These are phyloP conservation scores for Talaromyces marneffei DNA, from an alignment of 2,329 filamentous ascomycete species.

Conservation along the genomic window DNA sequence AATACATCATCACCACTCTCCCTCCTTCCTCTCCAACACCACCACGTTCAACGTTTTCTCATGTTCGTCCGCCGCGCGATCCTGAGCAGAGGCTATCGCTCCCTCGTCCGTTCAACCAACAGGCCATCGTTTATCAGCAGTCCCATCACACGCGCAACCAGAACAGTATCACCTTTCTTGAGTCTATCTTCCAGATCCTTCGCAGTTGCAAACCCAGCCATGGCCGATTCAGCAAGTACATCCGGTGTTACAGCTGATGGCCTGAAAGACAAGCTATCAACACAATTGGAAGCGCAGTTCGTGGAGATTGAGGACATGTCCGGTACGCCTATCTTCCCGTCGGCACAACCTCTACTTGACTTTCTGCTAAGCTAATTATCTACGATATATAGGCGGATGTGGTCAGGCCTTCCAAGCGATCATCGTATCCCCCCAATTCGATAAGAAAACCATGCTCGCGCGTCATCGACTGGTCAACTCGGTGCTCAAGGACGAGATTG, in stretches of 20 bases:
- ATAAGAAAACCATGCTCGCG: conserved; percentile 69
- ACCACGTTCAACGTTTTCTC: conserved; percentile 5
- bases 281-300: conserved; percentile 66
- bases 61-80: conserved; percentile 36
- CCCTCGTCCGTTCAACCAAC: conserved; percentile 28
- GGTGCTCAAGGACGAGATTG: conserved; percentile 79
- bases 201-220: conserved; percentile 32
- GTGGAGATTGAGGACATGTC: conserved; percentile 90
- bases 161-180: conserved; percentile 23
- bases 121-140: conserved; percentile 17
- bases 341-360: neutral
- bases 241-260: conserved; percentile 66
- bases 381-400: conserved; percentile 53
- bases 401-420: conserved; percentile 65
- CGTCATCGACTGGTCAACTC: conserved; percentile 81
- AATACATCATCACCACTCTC: neutral
- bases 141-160: neutral
- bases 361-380: neutral
- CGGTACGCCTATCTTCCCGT: conserved; percentile 49
- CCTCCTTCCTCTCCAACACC: neutral
- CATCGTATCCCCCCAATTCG: conserved; percentile 65
- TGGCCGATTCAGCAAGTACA: conserved; percentile 46
- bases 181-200: conserved; percentile 31
- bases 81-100: conserved; percentile 37
- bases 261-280: conserved; percentile 62